Conservation (phyloP, 768 basidiomycete species). For the Mycena filopes region DNA sequence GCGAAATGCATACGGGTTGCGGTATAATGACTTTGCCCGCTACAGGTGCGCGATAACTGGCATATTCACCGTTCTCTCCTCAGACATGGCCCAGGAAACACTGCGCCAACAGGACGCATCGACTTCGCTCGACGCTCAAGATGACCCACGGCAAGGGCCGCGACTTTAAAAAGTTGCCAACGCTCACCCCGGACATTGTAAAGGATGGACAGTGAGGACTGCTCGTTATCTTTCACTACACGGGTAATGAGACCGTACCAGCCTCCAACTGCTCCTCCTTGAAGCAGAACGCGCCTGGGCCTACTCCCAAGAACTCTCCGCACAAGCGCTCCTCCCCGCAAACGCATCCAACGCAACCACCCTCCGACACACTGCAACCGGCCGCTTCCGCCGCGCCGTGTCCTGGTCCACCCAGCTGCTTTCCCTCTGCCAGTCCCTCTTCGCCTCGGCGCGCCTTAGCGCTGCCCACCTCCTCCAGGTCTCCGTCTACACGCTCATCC, state of each 20-base stretch:
- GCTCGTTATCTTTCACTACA: not conserved
- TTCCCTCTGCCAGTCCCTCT: constrained; percentile 77
- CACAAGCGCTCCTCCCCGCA: constrained; percentile 60
- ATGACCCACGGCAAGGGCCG: constrained; percentile 90
- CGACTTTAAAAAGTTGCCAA: constrained; percentile 87
- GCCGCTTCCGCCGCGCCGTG: constrained; percentile 82
- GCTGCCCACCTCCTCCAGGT: constrained; percentile 73
- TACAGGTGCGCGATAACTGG: constrained; percentile 68
- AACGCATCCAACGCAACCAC: constrained; percentile 63
- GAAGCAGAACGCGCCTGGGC: constrained; percentile 95
- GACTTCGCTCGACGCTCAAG: constrained; percentile 84
- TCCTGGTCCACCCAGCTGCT: constrained; percentile 82
- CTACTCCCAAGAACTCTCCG: constrained; percentile 82
- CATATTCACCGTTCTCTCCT: not conserved
- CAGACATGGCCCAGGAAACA: constrained; percentile 74
- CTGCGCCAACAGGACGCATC: constrained; percentile 90
- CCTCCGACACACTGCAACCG: constrained; percentile 78
- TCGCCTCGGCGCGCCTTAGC: constrained; percentile 60
- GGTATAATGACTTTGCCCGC: constrained; percentile 88
- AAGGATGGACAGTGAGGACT: constrained; percentile 87
- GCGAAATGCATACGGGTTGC: constrained; percentile 88
- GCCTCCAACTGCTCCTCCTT: constrained; percentile 85
- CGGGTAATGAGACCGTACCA: constrained; percentile 41
- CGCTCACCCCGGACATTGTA: constrained; percentile 72
- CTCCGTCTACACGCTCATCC: constrained; percentile 80